Conservation (phyloP, 2,329 filamentous ascomycete species). For the Purpureocillium takamizusanense region DNA sequence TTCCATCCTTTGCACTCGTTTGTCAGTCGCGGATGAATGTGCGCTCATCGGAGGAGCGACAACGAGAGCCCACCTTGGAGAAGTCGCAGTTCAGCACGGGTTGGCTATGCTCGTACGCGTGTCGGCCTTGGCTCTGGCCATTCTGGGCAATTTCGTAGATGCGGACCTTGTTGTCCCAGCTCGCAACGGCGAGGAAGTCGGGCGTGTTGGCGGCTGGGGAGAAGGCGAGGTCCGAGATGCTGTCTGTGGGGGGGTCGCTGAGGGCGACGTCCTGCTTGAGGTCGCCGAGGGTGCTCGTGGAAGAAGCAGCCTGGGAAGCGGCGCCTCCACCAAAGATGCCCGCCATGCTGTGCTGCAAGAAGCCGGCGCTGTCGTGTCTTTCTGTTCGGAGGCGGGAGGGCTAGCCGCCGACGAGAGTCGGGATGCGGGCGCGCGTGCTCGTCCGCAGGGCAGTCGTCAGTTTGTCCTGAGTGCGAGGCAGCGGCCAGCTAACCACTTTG, state of each 20-base stretch:
- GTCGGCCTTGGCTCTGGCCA: conserved; percentile 76
- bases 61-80: conserved; percentile 59
- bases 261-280: conserved; percentile 82
- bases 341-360: conserved; percentile 43
- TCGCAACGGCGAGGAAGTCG: conserved; percentile 82
- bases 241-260: conserved; percentile 72
- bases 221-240: conserved; percentile 81
- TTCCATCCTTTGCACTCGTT: conserved; percentile 60
- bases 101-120: conserved; percentile 75
- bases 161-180: conserved; percentile 96
- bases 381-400: neutral
- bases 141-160: conserved; percentile 83
- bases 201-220: conserved; percentile 47
- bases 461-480: too few species aligned
- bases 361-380: neutral
- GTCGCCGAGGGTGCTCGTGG: conserved; percentile 74
- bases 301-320: conserved; percentile 34
- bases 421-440: too few species aligned
- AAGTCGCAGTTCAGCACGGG: conserved; percentile 81
- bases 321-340: conserved; percentile 48
- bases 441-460: too few species aligned
- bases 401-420: too few species aligned
- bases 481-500: too few species aligned
- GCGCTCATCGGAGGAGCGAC: too few species aligned
- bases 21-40: too few species aligned